Base-by-base conservation (phyloP, 2,329 filamentous ascomycete species). In the Fonsecaea pugnacius region DNA sequence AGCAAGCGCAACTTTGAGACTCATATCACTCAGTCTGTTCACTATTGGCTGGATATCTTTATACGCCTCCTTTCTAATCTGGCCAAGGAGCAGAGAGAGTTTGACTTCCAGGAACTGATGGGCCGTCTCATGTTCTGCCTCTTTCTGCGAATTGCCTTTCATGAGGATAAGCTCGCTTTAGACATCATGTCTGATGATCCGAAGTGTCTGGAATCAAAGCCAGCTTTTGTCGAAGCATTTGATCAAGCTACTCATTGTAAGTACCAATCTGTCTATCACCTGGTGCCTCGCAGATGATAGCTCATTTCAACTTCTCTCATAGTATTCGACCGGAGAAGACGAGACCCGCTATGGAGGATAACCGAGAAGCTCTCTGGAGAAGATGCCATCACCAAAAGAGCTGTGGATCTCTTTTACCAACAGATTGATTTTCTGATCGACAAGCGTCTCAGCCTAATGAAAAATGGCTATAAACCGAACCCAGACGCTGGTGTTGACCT, bases 1-100 rank as follows among this genome's bases (percentile, higher is more conserved):
- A 65, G 63, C 63, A 65, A 65, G 59, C 63, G 50, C 5, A 65
- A 65, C 54, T 65, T 65, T 33, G 63, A 65, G 21, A 62, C 63
- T 10, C 63, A 65, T 38, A 65, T 65, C 50, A 65, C 63, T 14
- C 43, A 53, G 38, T 62, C 63, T 2, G 46, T 65, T 36, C 59
- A 65, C 27, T 54, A 65, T 38, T 65, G 63, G 63, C 53, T 65
- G 12, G 54, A 65, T 27, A 62, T 65, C 18, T 40, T 65, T 12
- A 21, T 62, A 24, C 53, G 59, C 14, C 59, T 65, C 2, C 38
- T 65, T 9, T 65, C 63, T 4, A 65, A 65, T 21, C 30, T 65
- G 48, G 63, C 63, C 18, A 65, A 56, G 38, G 54, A 65, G 36
- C 38, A 62, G 35, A 58, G 27, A 27, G 55, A 58, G 21, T 62